phyloP scores from a whole-genome alignment of 2,329 filamentous ascomycete species.

The Lachnellula suecica region DNA sequence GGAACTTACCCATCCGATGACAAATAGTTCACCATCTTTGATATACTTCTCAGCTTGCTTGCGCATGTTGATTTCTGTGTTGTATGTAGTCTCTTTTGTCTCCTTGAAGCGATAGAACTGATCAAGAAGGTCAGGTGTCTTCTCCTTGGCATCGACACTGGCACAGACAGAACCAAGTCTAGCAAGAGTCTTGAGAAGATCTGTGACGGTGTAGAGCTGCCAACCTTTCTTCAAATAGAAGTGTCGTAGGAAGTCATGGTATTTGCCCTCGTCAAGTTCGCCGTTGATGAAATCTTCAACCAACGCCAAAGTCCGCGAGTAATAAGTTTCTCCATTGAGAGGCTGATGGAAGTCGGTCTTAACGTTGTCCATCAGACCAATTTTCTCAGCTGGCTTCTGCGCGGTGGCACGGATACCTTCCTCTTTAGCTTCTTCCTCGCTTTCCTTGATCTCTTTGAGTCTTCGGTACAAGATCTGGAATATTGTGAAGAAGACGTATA shows the following conservation, averaged over 20 bases:
- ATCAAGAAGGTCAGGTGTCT: constrained; percentile 85
- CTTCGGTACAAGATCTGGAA: constrained; percentile 90
- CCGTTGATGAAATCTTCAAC: constrained; percentile 84
- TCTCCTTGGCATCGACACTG: constrained; percentile 85
- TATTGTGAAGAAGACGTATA: constrained; percentile 93
- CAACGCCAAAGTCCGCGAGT: constrained; percentile 79
- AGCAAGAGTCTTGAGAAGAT: constrained; percentile 78
- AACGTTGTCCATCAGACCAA: constrained; percentile 79
- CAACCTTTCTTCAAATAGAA: constrained; percentile 91
- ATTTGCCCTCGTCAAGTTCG: constrained; percentile 77
- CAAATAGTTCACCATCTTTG: constrained; percentile 90
- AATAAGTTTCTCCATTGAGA: constrained; percentile 65
- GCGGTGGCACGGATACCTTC: constrained; percentile 73
- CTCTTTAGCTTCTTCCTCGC: constrained; percentile 69
- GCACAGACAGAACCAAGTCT: constrained; percentile 82
- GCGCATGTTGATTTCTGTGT: constrained; percentile 84
- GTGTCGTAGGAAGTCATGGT: constrained; percentile 87
- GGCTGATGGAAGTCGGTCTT: constrained; percentile 75
- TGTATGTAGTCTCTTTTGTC: constrained; percentile 82
- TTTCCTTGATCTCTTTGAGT: constrained; percentile 78
- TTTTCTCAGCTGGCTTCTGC: constrained; percentile 77
- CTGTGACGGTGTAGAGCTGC: constrained; percentile 90
- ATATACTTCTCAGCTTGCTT: constrained; percentile 91
- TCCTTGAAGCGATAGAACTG: constrained; percentile 82
- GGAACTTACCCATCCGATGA: constrained; percentile 81